These are phyloP conservation scores for Yarrowia galli DNA, from an alignment of 1,139 yeast species.

Conservation along the genomic window DNA sequence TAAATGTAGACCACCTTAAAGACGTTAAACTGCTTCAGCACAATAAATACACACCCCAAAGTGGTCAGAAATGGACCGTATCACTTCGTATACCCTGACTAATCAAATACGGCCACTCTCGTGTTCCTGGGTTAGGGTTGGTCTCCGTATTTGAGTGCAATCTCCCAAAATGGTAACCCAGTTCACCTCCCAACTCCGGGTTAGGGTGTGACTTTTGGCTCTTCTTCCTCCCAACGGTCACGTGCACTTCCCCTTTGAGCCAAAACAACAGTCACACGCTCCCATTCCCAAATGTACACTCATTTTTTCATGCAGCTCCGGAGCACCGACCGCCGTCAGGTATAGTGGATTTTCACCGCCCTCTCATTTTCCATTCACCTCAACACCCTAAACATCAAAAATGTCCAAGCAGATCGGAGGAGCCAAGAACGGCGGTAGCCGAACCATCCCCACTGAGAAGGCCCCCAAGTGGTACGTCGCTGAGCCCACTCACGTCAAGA, in stretches of 20 bases:
- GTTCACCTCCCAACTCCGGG: background rate
- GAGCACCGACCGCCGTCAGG: conserved; percentile 30
- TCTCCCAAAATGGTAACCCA: background rate
- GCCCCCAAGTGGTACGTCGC: conserved; percentile 94
- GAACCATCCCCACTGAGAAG: conserved; percentile 52
- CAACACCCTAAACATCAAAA: conserved; percentile 42
- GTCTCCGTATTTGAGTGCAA: background rate
- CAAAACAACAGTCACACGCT: conserved; percentile 16
- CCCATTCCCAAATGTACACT: conserved; percentile 37
- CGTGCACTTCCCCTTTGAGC: conserved; percentile 3
- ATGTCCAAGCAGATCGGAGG: conserved; percentile 53
- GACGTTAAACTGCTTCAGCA: too few species aligned
- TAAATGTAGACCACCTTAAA: too few species aligned
- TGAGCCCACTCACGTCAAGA: conserved; percentile 52
- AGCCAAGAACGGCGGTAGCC: conserved; percentile 52
- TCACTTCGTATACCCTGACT: too few species aligned
- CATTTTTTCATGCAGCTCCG: conserved; percentile 23
- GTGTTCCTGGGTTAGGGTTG: background rate
- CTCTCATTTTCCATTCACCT: conserved; percentile 40
- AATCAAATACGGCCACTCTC: too few species aligned
- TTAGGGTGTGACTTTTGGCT: background rate
- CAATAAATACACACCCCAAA: too few species aligned
- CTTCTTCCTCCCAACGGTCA: conserved; percentile 22
- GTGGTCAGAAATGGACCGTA: too few species aligned
- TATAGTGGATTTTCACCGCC: conserved; percentile 37